Evolutionary conservation across 768 basidiomycete genomes (phyloP).

Genomic region (Phanerochaete sordida): DNA sequence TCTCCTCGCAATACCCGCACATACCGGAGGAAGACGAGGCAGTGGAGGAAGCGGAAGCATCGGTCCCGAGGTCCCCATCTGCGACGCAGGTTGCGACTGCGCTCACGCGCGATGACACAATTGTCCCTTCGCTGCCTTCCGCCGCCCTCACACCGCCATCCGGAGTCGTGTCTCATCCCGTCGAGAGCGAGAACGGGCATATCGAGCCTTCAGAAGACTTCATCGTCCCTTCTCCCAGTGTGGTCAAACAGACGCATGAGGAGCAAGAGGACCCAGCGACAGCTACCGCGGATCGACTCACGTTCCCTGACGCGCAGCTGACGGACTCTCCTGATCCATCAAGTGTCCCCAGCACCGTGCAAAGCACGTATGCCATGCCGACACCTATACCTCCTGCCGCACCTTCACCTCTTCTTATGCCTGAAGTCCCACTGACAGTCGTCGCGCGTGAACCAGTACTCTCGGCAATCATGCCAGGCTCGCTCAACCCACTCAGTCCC

Average conservation of each 20-base stretch:
- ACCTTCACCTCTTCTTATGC: background rate
- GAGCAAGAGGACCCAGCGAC: slow-evolving; percentile 22
- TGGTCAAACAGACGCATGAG: background rate
- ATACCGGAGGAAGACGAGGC: slow-evolving; percentile 74
- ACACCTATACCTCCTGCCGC: slow-evolving; percentile 7
- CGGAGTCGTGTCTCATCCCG: background rate
- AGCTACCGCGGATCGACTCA: slow-evolving; percentile 22
- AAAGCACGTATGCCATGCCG: slow-evolving; percentile 9
- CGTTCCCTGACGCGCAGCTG: slow-evolving; percentile 20
- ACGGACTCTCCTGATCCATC: background rate
- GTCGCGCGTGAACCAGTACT: background rate
- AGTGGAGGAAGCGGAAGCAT: slow-evolving; percentile 30
- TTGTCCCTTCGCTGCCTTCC: slow-evolving; percentile 7
- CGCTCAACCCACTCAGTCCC: slow-evolving; percentile 1
- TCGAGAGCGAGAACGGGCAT: slow-evolving; percentile 10
- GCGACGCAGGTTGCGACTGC: background rate
- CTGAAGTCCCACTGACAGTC: background rate
- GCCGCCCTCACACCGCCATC: background rate
- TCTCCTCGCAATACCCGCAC: slow-evolving; percentile 42
- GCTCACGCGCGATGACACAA: background rate
- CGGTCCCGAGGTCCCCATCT: slow-evolving; percentile 10
- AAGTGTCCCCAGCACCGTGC: background rate
- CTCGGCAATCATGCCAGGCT: slow-evolving; percentile 1
- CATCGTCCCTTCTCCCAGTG: slow-evolving; percentile 28
- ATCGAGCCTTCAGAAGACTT: slow-evolving; percentile 30